phyloP scores from a whole-genome alignment of 305 asterid genomes.

The Fraxinus paxiana region DNA sequence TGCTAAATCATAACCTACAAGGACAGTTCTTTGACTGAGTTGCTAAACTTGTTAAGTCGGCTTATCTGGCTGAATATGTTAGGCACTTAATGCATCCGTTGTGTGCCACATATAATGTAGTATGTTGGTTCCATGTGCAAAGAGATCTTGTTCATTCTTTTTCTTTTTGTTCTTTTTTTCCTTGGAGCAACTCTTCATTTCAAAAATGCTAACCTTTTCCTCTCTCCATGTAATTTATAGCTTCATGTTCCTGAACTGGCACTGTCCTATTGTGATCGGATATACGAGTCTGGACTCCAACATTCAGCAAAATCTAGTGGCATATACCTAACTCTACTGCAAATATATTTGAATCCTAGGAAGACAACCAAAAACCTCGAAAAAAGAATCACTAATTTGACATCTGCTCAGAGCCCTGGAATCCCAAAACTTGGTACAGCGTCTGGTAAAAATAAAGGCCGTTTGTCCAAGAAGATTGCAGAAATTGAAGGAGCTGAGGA shows the following conservation, averaged over 20 bases:
- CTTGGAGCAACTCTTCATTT: conserved; percentile 10
- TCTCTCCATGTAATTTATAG: conserved; percentile 35
- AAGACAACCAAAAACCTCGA: conserved; percentile 72
- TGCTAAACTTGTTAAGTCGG: not conserved
- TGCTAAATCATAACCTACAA: conserved; percentile 1
- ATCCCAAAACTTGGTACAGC: conserved; percentile 47
- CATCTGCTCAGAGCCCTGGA: conserved; percentile 51
- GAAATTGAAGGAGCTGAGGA: conserved; percentile 84
- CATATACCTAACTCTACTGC: conserved; percentile 82
- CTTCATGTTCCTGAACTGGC: conserved; percentile 95
- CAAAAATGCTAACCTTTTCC: conserved; percentile 18
- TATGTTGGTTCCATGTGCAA: not conserved
- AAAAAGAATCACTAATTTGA: conserved; percentile 60
- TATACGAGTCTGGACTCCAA: conserved; percentile 63
- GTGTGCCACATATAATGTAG: not conserved
- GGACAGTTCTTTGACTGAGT: not conserved
- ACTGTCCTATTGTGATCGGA: conserved; percentile 81
- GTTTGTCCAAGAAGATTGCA: conserved; percentile 67
- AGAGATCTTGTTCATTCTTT: not conserved
- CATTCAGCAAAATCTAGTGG: conserved; percentile 66
- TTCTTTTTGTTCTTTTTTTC: not conserved
- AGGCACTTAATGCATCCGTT: not conserved
- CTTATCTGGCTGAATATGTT: conserved; percentile 8
- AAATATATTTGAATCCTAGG: conserved; percentile 83
- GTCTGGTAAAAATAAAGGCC: conserved; percentile 46